Evolutionary conservation across 2,329 filamentous ascomycete genomes (phyloP), one percentile per base, ranked within the genome.

Genomic region (Stromatinia cepivora): DNA sequence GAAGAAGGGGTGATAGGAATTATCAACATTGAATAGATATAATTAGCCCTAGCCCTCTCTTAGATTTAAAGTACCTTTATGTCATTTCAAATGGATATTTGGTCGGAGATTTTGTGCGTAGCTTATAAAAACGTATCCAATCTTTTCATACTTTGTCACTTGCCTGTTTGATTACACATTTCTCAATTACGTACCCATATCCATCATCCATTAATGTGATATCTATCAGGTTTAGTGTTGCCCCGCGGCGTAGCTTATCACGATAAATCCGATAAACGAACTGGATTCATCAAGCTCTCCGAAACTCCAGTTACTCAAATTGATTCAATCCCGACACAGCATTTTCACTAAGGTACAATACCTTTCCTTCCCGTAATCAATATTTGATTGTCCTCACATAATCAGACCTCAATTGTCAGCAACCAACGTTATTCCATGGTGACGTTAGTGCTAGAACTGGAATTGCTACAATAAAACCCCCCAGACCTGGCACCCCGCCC

Each of bases 341-440:
- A 50, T 62, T 25, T 62, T 50, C 59, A 36, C 34, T 25, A 36
- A 50, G n/a, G 15, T 64, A n/a, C 34, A 28, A 52, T 9, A 39
- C 39, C 34, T 28, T 52, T n/a, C n/a, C 25, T n/a, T 39, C 31
- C n/a, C 22, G 15, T 36, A 13, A 13, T 2, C 45, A 50, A 13
- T 20, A 20, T 39, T 39, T 13, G 31, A 52, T n/a, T 28, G 28
- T 64, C 22, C 7, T 42, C 54, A 58, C 34, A 39, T 25, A 25
- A 58, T 15, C 54, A 52, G 22, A 25, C 34, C 9, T 28, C 46
- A 64, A 64, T 52, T 53, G 61, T 64, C 61, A 64, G 61, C 52
- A 59, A 39, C 64, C 52, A 66, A 66, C 20, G 48, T 56, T 45
- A 13, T 67, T 67, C 36, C 53, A 63, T 69, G 59, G 58, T 56